Conservation (phyloP, 129 eudicot genomes). For the Pittosporum tobira region DNA sequence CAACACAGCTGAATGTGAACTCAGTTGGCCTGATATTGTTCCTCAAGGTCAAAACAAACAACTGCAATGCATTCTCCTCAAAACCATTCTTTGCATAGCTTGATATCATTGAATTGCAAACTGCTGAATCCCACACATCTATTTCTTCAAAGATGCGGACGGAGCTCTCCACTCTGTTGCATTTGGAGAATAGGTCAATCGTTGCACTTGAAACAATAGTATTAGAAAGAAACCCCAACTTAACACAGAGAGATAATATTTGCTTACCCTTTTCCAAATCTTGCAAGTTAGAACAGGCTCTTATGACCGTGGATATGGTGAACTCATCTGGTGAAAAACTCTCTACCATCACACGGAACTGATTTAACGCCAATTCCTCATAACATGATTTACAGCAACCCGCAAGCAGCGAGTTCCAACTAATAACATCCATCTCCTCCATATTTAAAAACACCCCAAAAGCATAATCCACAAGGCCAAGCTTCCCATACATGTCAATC, state of each 20-base stretch:
- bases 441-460: conserved; percentile 51
- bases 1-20: conserved; percentile 55
- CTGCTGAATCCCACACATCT: conserved; percentile 42
- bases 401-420: conserved; percentile 74
- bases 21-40: conserved; percentile 46
- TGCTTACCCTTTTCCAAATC: conserved; percentile 52
- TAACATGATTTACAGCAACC: conserved; percentile 47
- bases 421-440: conserved; percentile 54
- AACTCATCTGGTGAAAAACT: conserved; percentile 40
- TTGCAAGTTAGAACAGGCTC: conserved; percentile 44
- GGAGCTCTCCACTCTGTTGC: conserved; percentile 51
- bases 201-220: conserved; percentile 64
- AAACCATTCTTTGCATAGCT: conserved; percentile 34
- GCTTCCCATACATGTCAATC: conserved; percentile 68
- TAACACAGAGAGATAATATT: conserved; percentile 37
- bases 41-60: conserved; percentile 31
- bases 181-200: conserved; percentile 77
- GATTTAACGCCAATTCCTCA: conserved; percentile 29
- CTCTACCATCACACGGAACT: conserved; percentile 41
- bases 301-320: conserved; percentile 41
- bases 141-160: conserved; percentile 37
- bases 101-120: conserved; percentile 74
- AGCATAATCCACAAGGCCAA: conserved; percentile 58
- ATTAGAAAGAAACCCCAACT: conserved; percentile 50
- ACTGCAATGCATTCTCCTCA: conserved; percentile 46